phyloP scores from a whole-genome alignment of 768 basidiomycete genomes.

The Amanita muscaria region DNA sequence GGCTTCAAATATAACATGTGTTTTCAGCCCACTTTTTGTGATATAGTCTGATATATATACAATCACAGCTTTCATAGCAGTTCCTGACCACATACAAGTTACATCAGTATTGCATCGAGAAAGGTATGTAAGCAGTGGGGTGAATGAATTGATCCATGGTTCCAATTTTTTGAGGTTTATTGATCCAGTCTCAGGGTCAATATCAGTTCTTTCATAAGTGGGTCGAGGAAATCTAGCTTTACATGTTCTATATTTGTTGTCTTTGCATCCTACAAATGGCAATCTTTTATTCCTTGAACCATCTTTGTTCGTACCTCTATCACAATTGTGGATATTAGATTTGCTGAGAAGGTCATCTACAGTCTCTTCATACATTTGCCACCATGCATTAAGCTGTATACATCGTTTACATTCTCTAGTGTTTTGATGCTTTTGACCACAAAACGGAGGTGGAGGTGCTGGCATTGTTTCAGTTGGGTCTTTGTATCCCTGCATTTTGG shows the following conservation, averaged over 20 bases:
- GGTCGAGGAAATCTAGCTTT: constrained; percentile 14
- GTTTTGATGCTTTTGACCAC: no score
- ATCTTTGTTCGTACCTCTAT: not conserved
- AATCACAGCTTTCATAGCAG: constrained; percentile 5
- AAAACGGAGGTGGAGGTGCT: not conserved
- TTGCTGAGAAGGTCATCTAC: not conserved
- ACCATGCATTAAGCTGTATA: not conserved
- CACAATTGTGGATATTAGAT: no score
- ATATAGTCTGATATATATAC: not conserved
- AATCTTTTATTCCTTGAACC: not conserved
- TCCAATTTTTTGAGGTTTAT: constrained; percentile 17
- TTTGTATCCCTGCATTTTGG: not conserved
- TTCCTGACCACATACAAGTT: no score
- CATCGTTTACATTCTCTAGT: not conserved
- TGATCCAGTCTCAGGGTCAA: constrained; percentile 12
- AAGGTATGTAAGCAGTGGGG: constrained; percentile 11
- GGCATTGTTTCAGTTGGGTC: not conserved
- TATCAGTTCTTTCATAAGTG: constrained; percentile 8
- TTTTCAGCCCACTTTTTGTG: constrained; percentile 18
- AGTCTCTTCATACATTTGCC: not conserved
- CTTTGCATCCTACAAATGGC: not conserved
- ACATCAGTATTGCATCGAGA: no score
- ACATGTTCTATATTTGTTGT: constrained; percentile 7
- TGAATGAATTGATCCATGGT: constrained; percentile 19
- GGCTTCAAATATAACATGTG: constrained; percentile 16